Base-by-base conservation (phyloP, 331 rosid species). In the Prunus yedoensis region DNA sequence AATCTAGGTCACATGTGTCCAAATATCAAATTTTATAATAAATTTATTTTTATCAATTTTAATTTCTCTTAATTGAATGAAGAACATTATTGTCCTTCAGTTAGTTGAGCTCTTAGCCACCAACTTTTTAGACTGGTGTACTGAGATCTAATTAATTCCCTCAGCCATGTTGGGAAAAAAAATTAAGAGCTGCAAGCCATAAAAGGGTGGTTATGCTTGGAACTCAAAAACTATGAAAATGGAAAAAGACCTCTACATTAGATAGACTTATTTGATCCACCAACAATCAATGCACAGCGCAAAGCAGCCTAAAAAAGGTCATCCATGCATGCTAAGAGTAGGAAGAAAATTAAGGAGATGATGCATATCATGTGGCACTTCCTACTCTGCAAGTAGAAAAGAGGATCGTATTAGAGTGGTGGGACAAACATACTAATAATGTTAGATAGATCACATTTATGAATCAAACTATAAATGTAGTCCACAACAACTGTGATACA, bases 201-300 rank as follows among this genome's bases (percentile, higher is more conserved):
- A 23, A 41, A 41, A 38, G 23, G 76, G 43, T 41, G 10, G 27
- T 13, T 23, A 27, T 15, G 10, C 17, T 12, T 23, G 18, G 43
- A 23, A 43, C 53, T 57, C 57, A 43, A 57, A 57, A 27, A 35
- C 21, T 15, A 20, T 71, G 25, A 71, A 57, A 56, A 4, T 14
- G 45, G 66, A 57, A 72, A 57, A 5, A 18, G 30, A 5, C 17
- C 41, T 43, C 9, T 67, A 28, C 16, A 71, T 51, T 72, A 21
- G 66, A 58, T 56, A 35, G 30, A 70, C 74, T 28, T 52, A 52
- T 66, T 79, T 73, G 46, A 79, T 58, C 73, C 70, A 79, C 79
- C 83, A 49, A 73, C 65, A 74, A 56, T 67, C 58, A 79, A 79
- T 73, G 21, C n/a, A n/a, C n/a, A n/a, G n/a, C n/a, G n/a, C n/a